Percentiles rank a stretch among this genome's conserved stretches.
phyloP scores from a whole-genome alignment of 78 protist species.

The Carpediemonas membranifera region DNA sequence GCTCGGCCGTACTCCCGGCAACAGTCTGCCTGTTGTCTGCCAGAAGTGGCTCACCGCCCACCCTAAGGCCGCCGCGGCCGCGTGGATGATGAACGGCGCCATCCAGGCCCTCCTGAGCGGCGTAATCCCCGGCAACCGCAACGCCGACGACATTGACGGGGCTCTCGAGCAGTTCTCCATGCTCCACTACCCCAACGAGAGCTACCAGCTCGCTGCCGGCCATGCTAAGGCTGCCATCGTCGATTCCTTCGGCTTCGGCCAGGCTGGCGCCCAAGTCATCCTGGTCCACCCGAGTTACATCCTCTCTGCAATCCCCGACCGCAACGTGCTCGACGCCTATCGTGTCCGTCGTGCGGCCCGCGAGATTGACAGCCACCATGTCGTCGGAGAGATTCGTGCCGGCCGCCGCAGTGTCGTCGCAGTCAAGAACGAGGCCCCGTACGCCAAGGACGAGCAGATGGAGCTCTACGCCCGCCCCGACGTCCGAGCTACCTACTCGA shows the following conservation, averaged over 20 bases:
- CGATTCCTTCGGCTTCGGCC: conserved; percentile 58
- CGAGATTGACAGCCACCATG: no score
- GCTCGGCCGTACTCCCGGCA: conserved; percentile 41
- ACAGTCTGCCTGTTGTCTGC: conserved; percentile 26
- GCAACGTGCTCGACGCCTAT: background rate
- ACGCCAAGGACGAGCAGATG: conserved; percentile 23
- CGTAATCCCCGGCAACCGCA: conserved; percentile 57
- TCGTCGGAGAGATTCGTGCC: no score
- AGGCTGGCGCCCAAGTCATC: conserved; percentile 45
- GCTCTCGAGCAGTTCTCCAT: conserved; percentile 13
- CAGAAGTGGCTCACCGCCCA: conserved; percentile 53
- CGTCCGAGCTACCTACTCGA: conserved; percentile 38
- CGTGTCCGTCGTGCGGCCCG: background rate
- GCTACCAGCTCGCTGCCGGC: conserved; percentile 25
- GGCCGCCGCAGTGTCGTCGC: conserved; percentile 8
- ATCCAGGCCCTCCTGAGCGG: conserved; percentile 25
- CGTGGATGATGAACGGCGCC: conserved; percentile 60
- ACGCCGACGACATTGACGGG: conserved; percentile 47
- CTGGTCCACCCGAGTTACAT: conserved; percentile 41
- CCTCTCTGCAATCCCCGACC: conserved; percentile 9
- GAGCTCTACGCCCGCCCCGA: conserved; percentile 46
- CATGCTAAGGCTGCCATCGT: no score
- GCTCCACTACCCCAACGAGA: conserved; percentile 11
- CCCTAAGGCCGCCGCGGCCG: conserved; percentile 54
- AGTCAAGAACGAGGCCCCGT: conserved; percentile 39